phyloP scores from a whole-genome alignment of 169 alveolate genomes.

The Plasmodium vinckei region DNA sequence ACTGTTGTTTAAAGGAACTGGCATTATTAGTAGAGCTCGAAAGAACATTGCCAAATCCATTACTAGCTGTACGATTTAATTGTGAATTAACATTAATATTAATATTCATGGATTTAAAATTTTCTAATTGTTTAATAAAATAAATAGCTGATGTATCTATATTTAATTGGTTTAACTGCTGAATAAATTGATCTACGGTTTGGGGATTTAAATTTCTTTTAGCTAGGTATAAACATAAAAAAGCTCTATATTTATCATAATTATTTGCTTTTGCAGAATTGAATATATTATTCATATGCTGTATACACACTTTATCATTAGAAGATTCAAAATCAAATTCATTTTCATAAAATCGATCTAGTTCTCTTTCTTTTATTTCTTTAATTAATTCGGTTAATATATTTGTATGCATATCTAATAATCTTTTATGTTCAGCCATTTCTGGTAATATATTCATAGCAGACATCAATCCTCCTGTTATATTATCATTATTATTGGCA shows the following conservation, averaged over 20 bases:
- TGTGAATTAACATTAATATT: conserved; percentile 75
- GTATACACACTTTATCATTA: conserved; percentile 81
- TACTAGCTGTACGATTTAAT: conserved; percentile 43
- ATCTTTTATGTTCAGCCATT: conserved; percentile 89
- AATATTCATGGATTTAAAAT: conserved; percentile 78
- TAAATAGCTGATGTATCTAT: conserved; percentile 61
- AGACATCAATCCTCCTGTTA: conserved; percentile 81
- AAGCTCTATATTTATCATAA: conserved; percentile 82
- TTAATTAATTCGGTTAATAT: conserved; percentile 88
- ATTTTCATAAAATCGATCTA: conserved; percentile 85
- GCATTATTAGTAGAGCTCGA: conserved; percentile 60
- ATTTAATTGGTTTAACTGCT: conserved; percentile 74
- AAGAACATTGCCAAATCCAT: too few relatives aligned
- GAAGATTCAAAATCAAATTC: conserved; percentile 83
- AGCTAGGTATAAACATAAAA: conserved; percentile 78
- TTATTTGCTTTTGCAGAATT: conserved; percentile 76
- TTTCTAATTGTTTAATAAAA: conserved; percentile 76
- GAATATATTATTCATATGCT: conserved; percentile 81
- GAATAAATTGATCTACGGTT: conserved; percentile 76
- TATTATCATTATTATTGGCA: conserved; percentile 48
- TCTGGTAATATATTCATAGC: conserved; percentile 90
- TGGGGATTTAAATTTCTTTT: conserved; percentile 66
- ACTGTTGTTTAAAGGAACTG: conserved; percentile 77
- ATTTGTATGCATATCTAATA: conserved; percentile 89
- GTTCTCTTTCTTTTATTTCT: conserved; percentile 85